Base-by-base conservation (phyloP, 1,284 basidiomycete genomes). In the Lignosus rhinocerotis region DNA sequence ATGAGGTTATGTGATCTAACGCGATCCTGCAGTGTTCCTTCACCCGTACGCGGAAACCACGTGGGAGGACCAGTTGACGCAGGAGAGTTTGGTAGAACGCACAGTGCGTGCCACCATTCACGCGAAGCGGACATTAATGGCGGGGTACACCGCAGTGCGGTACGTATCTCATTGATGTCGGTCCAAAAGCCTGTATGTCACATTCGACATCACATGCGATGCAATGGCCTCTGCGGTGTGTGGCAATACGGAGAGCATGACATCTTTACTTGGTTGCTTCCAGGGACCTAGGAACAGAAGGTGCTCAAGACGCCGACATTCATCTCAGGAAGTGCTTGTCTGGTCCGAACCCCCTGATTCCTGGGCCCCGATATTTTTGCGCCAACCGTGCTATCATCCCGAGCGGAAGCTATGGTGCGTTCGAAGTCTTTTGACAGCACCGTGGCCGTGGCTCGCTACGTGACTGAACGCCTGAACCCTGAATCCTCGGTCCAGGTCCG, bases 101-200 rank as follows among this genome's bases (percentile, higher is more conserved):
- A 72, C 67, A 12, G 62, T 68, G 73, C 78, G 86, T 38, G 87
- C 87, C 1, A 82, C 84, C 0, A 77, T 81, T 2, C 86, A 88
- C 61, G 86, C 86, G 1, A 78, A 73, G 39, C 73, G 75, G 51
- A 89, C 85, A 2, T 73, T 88, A 9, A 75, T 84, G 74, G 84
- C 85, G 6, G 87, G 86, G 1, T 90, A 80, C 69, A 88, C 87
- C 0, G 79, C 83, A 6, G 85, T 88, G n/a, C 75, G 83, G 85
- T 85, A 43, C 45, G 77, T 67, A 30, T 32, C 33, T 51, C 33
- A 43, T 33, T 42, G 12, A 19, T 34, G 10, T 48, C 2, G 25
- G 34, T 12, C 12, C 19, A 10, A 11, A 31, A 43, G 34, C 42
- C n/a, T 31, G 16, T 32, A 16, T 19, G 25, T 30, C 43, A 45